These are phyloP conservation scores for Cordia subcordata DNA, from an alignment of 257 asterid genomes.

Conservation along the genomic window DNA sequence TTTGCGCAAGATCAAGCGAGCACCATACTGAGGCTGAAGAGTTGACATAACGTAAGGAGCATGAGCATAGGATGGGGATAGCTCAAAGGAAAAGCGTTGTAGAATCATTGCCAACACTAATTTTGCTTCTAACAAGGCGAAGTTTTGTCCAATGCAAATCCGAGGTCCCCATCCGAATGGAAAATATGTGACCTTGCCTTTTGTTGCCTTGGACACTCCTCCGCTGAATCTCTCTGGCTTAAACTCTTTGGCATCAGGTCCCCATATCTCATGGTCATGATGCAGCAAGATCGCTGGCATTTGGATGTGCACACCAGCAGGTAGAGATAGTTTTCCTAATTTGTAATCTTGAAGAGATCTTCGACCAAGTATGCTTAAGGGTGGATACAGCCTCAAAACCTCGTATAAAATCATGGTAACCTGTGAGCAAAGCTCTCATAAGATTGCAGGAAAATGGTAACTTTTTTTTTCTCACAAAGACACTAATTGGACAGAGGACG, in stretches of 20 bases:
- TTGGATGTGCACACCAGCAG: conserved; percentile 22
- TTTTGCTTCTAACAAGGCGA: conserved; percentile 20
- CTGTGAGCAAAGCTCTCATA: conserved; percentile 6
- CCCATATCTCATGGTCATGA: conserved; percentile 17
- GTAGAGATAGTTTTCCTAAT: conserved; percentile 24
- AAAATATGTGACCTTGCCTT: conserved; percentile 5
- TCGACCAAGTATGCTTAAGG: conserved; percentile 7
- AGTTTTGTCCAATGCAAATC: conserved; percentile 24
- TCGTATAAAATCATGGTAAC: conserved; percentile 38
- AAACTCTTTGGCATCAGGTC: conserved; percentile 22
- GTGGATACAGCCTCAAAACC: conserved; percentile 36
- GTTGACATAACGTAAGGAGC: not conserved
- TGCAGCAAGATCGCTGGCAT: conserved; percentile 16
- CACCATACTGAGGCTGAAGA: conserved; percentile 4
- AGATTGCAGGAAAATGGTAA: not conserved
- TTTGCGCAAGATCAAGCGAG: not conserved
- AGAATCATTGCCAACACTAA: conserved; percentile 18
- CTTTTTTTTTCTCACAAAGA: no score
- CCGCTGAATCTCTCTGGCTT: conserved; percentile 22
- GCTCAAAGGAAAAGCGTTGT: conserved; percentile 17
- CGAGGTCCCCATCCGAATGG: conserved; percentile 30
- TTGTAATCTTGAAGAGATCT: conserved; percentile 20
- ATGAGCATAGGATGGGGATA: conserved; percentile 7
- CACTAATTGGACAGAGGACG: no score
- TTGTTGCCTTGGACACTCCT: conserved; percentile 18